These are phyloP conservation scores for Tetramitus jugosus DNA, from an alignment of 208 protist genomes.

Conservation along the genomic window DNA sequence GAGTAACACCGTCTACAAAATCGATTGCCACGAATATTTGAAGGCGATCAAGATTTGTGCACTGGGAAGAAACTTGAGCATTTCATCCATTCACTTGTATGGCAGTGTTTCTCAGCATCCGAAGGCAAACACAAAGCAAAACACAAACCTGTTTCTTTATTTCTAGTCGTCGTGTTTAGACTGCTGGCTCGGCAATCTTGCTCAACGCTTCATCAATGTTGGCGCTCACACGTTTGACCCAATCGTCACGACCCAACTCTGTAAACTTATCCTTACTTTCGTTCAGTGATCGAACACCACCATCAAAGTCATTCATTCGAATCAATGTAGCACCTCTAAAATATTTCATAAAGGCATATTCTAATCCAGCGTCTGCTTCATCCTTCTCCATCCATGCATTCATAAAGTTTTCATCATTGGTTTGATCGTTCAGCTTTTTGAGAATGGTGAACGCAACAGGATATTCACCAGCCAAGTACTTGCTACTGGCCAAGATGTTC, in stretches of 20 bases:
- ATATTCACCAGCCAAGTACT: neutral
- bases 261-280: neutral
- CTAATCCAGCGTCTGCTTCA: neutral
- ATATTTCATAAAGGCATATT: conserved; percentile 4
- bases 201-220: too few relatives aligned
- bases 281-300: neutral
- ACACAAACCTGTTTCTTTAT: too few relatives aligned
- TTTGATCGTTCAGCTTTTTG: neutral
- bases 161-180: too few relatives aligned
- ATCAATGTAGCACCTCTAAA: neutral
- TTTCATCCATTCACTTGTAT: too few relatives aligned
- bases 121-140: too few relatives aligned
- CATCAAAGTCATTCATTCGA: neutral
- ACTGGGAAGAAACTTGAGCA: too few relatives aligned
- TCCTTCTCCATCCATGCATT: neutral
- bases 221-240: too few relatives aligned
- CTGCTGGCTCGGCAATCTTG: too few relatives aligned
- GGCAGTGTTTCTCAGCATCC: too few relatives aligned
- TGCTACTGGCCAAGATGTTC: neutral
- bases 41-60: too few relatives aligned
- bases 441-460: neutral
- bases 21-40: too few relatives aligned
- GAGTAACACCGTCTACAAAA: too few relatives aligned
- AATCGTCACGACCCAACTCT: neutral
- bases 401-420: neutral